A percentile compares a stretch with the other conserved stretches of the same genome.
Evolutionary conservation across 495 filamentous ascomycete genomes (phyloP).

Genomic region (Penicillium chermesinum): DNA sequence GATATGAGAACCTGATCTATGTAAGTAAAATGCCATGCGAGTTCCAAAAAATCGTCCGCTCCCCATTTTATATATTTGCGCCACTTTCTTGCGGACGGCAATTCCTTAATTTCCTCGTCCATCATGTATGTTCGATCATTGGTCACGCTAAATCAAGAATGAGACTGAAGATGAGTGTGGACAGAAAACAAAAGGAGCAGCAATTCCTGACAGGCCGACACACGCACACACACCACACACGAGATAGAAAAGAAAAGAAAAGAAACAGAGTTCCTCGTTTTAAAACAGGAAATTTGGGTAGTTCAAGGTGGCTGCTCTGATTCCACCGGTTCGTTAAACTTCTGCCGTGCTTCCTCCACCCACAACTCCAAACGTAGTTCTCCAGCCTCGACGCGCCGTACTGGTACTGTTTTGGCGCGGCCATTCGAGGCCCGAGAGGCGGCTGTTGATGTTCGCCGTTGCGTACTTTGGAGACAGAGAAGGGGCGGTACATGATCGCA

Average conservation of each 20-base stretch:
- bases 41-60: constrained; percentile 41
- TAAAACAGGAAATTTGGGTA: not conserved
- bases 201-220: constrained; percentile 20
- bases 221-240: constrained; percentile 10
- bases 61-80: constrained; percentile 45
- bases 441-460: constrained; percentile 36
- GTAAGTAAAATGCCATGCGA: constrained; percentile 43
- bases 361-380: constrained; percentile 51
- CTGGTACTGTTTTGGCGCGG: constrained; percentile 48
- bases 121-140: constrained; percentile 48
- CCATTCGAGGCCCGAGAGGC: constrained; percentile 39
- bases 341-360: constrained; percentile 54
- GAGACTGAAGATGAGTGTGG: constrained; percentile 28
- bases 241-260: too few relatives aligned
- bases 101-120: constrained; percentile 40
- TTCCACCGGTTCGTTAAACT: constrained; percentile 48
- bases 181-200: constrained; percentile 25
- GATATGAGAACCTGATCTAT: constrained; percentile 44
- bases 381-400: constrained; percentile 50
- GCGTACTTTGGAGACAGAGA: constrained; percentile 40
- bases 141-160: constrained; percentile 48
- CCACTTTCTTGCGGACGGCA: constrained; percentile 37
- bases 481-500: constrained; percentile 44
- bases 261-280: constrained; percentile 1
- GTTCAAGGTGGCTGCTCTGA: constrained; percentile 39